Base-by-base conservation (phyloP, 441 rosid species). In the Populus hybrid region DNA sequence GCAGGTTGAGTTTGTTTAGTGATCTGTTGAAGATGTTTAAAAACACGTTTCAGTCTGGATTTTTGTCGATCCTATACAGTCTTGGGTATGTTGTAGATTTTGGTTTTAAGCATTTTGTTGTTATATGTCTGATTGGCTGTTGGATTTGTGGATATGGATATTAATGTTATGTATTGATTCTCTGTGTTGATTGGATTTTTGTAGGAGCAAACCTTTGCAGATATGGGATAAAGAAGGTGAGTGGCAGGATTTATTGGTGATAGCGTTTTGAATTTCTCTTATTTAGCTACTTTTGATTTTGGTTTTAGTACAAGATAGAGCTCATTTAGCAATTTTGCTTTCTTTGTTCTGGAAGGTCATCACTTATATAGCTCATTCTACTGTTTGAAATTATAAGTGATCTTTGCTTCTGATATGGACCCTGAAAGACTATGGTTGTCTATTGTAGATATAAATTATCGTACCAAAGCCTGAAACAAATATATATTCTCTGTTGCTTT, bases 221-320 rank as follows among this genome's bases (percentile, higher is more conserved):
- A 95, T 93, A 84, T 93, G 99, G 98, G 99, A 93, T 77, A 95
- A 95, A 86, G 99, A 92, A 91, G 97, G 98, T 89, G 35, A 76
- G 81, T 66, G 5, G n/a, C 69, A n/a, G 63, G 14, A 40, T 67
- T 70, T 74, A 3, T 69, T 68, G 63, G 9, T 18, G 14, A 20
- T 16, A 6, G 6, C 46, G 8, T 35, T 42, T 30, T 70, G 23
- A 32, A 35, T 10, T 42, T 4, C 16, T 6, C 38, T 23, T 54
- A 16, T 2, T 16, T 54, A 18, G 61, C 61, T 18, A 54, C 61
- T 18, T 54, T 54, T 18, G 61, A 4, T 54, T 10, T 36, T 57
- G 63, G 5, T 40, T 63, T 32, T 67, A 34, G 68, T 64, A 54
- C 2, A 6, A 54, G 61, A 54, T 54, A 6, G 61, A 54, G 21